These are phyloP conservation scores for Populus alba DNA, from an alignment of 345 rosid species.

Conservation along the genomic window DNA sequence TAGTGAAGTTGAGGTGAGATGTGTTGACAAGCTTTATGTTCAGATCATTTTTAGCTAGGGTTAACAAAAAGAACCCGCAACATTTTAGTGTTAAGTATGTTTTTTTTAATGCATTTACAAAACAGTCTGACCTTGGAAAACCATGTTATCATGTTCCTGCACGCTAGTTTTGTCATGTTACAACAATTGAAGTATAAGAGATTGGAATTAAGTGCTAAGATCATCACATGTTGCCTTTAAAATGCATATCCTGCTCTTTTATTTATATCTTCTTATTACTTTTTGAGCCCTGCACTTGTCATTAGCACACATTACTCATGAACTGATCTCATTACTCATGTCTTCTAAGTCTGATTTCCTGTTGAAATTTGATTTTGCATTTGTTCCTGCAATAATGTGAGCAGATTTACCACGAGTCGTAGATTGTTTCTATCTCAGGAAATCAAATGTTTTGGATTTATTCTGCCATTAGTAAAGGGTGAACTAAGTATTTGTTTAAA, in stretches of 20 bases:
- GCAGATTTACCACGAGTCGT: background rate
- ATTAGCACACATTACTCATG: background rate
- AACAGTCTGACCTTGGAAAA: background rate
- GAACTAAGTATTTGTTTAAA: background rate
- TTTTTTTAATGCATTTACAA: background rate
- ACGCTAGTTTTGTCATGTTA: background rate
- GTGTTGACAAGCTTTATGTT: too few relatives aligned
- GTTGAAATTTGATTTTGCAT: background rate
- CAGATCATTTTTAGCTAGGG: background rate
- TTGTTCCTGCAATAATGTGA: background rate
- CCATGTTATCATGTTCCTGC: background rate
- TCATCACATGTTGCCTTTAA: too few relatives aligned
- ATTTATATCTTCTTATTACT: background rate
- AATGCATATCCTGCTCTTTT: background rate
- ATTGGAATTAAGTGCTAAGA: too few relatives aligned
- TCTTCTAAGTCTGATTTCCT: background rate
- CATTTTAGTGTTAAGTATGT: background rate
- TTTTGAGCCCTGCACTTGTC: background rate
- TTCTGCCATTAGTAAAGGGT: background rate
- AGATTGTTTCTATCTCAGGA: background rate
- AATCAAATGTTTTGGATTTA: background rate
- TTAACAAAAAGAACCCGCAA: too few relatives aligned
- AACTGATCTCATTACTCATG: background rate
- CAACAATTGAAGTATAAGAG: background rate
- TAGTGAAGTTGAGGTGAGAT: constrained; percentile 29